These are phyloP conservation scores for Mycena amicta DNA, from an alignment of 768 basidiomycete genomes.

Conservation along the genomic window DNA sequence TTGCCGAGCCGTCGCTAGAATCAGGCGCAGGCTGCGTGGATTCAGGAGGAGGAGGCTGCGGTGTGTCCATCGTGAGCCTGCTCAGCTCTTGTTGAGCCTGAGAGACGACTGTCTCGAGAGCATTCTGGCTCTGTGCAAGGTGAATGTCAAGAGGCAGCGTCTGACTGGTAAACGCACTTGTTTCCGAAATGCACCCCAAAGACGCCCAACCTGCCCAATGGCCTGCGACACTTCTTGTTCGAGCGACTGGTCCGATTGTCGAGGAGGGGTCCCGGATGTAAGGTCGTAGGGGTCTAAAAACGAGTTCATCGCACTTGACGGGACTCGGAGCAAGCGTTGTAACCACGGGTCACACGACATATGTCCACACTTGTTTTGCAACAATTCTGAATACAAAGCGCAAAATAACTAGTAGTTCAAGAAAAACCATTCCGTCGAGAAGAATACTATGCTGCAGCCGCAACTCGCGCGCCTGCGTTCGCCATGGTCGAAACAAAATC, in stretches of 20 bases:
- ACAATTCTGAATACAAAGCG: too few relatives aligned
- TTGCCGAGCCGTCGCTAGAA: constrained; percentile 25
- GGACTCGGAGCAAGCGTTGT: constrained; percentile 1
- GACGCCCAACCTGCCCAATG: constrained; percentile 80
- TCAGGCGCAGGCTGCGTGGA: constrained; percentile 20
- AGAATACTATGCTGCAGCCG: constrained; percentile 33
- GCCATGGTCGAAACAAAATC: constrained; percentile 26
- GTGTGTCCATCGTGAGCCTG: constrained; percentile 52
- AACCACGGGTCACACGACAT: too few relatives aligned
- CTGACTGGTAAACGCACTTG: constrained; percentile 57
- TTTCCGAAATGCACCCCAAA: constrained; percentile 91
- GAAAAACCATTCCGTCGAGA: too few relatives aligned
- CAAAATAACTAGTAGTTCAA: too few relatives aligned
- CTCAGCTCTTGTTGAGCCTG: constrained; percentile 80
- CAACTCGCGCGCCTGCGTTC: constrained; percentile 30
- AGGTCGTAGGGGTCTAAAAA: constrained; percentile 74
- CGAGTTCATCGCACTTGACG: constrained; percentile 52
- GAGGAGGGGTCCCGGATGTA: constrained; percentile 48
- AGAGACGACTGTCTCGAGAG: constrained; percentile 66
- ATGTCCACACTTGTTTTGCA: not conserved
- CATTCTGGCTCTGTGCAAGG: constrained; percentile 62
- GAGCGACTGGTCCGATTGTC: constrained; percentile 53
- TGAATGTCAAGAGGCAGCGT: constrained; percentile 8
- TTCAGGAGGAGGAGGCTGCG: constrained; percentile 20
- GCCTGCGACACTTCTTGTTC: constrained; percentile 91